These are phyloP conservation scores for Favolaschia claudopus DNA, from an alignment of 768 basidiomycete species.

Conservation along the genomic window DNA sequence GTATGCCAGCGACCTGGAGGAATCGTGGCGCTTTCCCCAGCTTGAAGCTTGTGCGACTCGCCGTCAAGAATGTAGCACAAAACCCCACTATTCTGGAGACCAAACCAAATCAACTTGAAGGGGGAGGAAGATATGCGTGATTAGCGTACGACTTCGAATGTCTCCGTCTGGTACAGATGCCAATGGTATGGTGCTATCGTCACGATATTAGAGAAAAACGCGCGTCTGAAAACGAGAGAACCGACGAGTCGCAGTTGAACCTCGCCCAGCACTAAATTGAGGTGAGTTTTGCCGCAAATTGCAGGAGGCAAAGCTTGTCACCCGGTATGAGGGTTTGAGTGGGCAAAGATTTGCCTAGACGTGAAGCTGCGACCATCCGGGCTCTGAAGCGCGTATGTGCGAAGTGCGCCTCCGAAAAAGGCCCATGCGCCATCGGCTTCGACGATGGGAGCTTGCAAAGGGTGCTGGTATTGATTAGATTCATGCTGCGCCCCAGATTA, in stretches of 20 bases:
- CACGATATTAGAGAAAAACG: background rate
- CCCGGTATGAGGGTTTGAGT: conserved; percentile 33
- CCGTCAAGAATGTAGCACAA: conserved; percentile 35
- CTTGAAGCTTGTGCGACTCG: conserved; percentile 30
- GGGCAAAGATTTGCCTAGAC: conserved; percentile 31
- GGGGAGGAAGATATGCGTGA: background rate
- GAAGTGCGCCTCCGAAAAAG: conserved; percentile 36
- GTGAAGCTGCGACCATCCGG: conserved; percentile 28
- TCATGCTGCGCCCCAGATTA: background rate
- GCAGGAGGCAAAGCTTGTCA: background rate
- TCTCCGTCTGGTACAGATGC: conserved; percentile 38
- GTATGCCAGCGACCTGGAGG: conserved; percentile 33
- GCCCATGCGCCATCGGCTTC: conserved; percentile 35
- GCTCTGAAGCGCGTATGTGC: conserved; percentile 27
- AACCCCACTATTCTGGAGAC: conserved; percentile 29
- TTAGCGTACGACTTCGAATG: conserved; percentile 34
- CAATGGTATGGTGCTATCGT: conserved; percentile 35
- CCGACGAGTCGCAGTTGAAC: conserved; percentile 35
- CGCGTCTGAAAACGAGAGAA: background rate
- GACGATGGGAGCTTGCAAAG: conserved; percentile 27
- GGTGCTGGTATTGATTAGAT: conserved; percentile 12
- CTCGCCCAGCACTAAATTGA: conserved; percentile 27
- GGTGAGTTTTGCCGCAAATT: background rate
- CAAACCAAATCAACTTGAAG: background rate
- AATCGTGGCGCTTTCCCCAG: conserved; percentile 32